These are phyloP conservation scores for Naganishia liquefaciens DNA, from an alignment of 1,284 basidiomycete genomes.

Conservation along the genomic window DNA sequence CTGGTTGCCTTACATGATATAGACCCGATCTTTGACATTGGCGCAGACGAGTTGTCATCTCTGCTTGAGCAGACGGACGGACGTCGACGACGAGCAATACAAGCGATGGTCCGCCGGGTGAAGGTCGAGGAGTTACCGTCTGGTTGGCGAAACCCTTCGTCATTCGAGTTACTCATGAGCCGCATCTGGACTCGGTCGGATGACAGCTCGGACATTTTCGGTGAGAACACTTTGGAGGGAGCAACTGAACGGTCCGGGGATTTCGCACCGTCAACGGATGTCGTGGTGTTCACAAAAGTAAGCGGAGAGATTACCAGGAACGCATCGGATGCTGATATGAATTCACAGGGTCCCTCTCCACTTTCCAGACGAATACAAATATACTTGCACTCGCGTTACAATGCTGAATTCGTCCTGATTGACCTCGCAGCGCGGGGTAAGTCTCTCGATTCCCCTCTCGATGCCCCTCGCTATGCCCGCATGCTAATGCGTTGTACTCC, in stretches of 20 bases:
- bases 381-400: background rate
- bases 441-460: background rate
- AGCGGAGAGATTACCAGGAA: background rate
- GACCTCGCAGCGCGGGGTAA: constrained; percentile 15
- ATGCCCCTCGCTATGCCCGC: background rate
- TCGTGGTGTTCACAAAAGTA: constrained; percentile 9
- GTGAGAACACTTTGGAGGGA: background rate
- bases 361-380: background rate
- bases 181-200: constrained; percentile 4
- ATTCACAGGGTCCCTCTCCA: constrained; percentile 1
- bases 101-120: constrained; percentile 12
- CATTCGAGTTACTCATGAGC: constrained; percentile 1
- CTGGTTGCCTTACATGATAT: background rate
- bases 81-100: background rate
- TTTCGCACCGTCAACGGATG: background rate
- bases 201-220: background rate
- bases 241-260: background rate
- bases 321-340: background rate
- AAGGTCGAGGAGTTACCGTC: background rate
- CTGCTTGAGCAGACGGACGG: background rate
- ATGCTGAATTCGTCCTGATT: background rate
- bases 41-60: background rate
- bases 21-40: background rate
- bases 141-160: background rate
- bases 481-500: background rate